phyloP scores from a whole-genome alignment of 2,329 filamentous ascomycete genomes.

The Fusarium pseudonygamai region DNA sequence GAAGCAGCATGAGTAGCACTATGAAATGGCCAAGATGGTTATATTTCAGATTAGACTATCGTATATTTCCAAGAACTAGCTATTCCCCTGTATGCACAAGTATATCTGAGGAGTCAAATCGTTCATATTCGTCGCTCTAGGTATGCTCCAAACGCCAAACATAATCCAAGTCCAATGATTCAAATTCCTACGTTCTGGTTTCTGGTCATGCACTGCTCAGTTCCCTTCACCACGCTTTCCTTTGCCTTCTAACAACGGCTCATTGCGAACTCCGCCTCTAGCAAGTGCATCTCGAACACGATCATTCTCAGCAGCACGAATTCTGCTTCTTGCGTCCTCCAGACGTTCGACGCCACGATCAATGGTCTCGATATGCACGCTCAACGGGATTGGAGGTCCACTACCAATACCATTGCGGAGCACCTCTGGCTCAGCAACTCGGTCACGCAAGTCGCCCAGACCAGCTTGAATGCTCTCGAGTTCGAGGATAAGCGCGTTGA shows the following conservation, averaged over 20 bases:
- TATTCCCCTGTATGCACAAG: not conserved
- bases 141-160: slow-evolving; percentile 18
- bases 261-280: slow-evolving; percentile 53
- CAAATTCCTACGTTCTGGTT: not conserved
- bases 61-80: not conserved
- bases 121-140: not conserved
- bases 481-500: slow-evolving; percentile 76
- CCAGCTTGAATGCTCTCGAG: slow-evolving; percentile 77
- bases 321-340: slow-evolving; percentile 69
- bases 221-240: not conserved
- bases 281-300: slow-evolving; percentile 62
- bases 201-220: not conserved
- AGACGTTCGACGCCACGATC: slow-evolving; percentile 76
- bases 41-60: not conserved
- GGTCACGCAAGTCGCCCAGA: slow-evolving; percentile 75
- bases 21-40: not conserved
- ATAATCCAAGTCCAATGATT: not conserved
- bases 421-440: slow-evolving; percentile 73
- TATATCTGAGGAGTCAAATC: not conserved
- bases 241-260: slow-evolving; percentile 53
- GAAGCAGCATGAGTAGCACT: not conserved
- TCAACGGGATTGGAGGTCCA: slow-evolving; percentile 63
- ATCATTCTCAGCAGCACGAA: slow-evolving; percentile 67
- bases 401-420: slow-evolving; percentile 55
- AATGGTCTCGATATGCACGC: slow-evolving; percentile 80